phyloP scores from a whole-genome alignment of 2,329 filamentous ascomycete species.

The Sclerotinia nivalis region DNA sequence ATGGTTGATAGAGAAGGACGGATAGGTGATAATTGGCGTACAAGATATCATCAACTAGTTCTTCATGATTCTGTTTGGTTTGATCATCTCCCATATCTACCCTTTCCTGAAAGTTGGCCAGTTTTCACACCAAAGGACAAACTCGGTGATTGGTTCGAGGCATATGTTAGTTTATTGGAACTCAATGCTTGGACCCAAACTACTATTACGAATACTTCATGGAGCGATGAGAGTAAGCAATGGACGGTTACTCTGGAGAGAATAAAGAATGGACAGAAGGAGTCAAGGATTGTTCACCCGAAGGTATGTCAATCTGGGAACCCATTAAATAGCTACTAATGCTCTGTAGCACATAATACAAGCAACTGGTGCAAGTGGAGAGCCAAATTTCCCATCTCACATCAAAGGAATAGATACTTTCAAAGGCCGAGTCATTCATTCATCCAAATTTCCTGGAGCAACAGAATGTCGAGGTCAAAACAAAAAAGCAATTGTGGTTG shows the following conservation, averaged over 20 bases:
- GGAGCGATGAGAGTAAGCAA: conserved; percentile 48
- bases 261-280: conserved; percentile 34
- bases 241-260: conserved; percentile 59
- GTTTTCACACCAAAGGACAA: conserved; percentile 73
- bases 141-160: conserved; percentile 66
- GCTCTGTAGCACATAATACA: conserved; percentile 28
- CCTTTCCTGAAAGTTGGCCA: conserved; percentile 66
- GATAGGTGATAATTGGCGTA: conserved; percentile 66
- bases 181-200: conserved; percentile 66
- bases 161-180: conserved; percentile 63
- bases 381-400: conserved; percentile 51
- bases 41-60: conserved; percentile 63
- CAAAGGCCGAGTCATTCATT: conserved; percentile 60
- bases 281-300: conserved; percentile 25
- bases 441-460: conserved; percentile 59
- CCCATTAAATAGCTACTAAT: conserved; percentile 32
- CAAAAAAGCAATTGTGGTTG: conserved; percentile 65
- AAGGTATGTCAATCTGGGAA: conserved; percentile 20
- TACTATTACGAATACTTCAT: conserved; percentile 46
- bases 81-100: conserved; percentile 63
- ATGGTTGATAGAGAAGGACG: conserved; percentile 58
- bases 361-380: conserved; percentile 50
- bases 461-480: conserved; percentile 46
- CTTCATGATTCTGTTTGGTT: conserved; percentile 65
- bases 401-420: conserved; percentile 56